These are phyloP conservation scores for Puya raimondii DNA, from an alignment of 176 grass and related monocot species.

Conservation along the genomic window DNA sequence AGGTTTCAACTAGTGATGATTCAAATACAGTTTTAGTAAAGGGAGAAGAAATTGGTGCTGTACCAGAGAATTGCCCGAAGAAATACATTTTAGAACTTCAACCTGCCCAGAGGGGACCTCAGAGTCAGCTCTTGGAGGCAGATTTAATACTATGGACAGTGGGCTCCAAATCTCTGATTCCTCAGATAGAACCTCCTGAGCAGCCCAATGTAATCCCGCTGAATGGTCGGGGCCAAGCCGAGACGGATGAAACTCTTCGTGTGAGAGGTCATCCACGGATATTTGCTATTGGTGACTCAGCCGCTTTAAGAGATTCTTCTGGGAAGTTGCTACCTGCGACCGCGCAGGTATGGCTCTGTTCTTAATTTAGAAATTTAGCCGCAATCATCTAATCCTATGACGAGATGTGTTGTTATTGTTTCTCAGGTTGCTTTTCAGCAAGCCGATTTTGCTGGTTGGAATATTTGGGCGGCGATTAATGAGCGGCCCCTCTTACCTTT, in stretches of 20 bases:
- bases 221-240: constrained; percentile 78
- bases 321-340: constrained; percentile 75
- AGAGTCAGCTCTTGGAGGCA: constrained; percentile 47
- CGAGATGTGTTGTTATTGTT: background rate
- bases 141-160: constrained; percentile 93
- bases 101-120: constrained; percentile 67
- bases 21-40: constrained; percentile 18
- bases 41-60: constrained; percentile 14
- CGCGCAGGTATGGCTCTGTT: constrained; percentile 49
- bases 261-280: constrained; percentile 79
- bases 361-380: background rate
- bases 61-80: constrained; percentile 13
- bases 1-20: constrained; percentile 44
- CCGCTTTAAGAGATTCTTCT: constrained; percentile 71
- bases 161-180: constrained; percentile 69
- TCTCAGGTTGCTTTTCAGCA: constrained; percentile 90
- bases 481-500: constrained; percentile 75
- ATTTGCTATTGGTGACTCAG: constrained; percentile 94
- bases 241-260: constrained; percentile 88
- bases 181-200: constrained; percentile 54
- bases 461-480: constrained; percentile 95
- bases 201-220: constrained; percentile 50
- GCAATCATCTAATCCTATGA: background rate
- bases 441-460: constrained; percentile 93
- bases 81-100: constrained; percentile 78